phyloP scores from a whole-genome alignment of 257 asterid genomes.

The Solanum chaucha region DNA sequence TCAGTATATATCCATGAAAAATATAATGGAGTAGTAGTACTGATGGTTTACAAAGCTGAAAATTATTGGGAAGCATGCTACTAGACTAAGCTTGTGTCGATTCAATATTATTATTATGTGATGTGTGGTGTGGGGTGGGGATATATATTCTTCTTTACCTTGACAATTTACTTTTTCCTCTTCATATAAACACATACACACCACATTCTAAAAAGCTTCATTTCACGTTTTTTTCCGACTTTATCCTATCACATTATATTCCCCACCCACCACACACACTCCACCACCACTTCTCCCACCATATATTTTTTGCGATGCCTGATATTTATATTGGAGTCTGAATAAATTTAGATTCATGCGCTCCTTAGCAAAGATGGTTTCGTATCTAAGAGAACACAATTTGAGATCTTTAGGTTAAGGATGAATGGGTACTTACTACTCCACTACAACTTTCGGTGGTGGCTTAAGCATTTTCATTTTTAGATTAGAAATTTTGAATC shows the following conservation, averaged over 20 bases:
- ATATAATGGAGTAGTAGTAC: neutral
- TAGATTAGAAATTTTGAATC: neutral
- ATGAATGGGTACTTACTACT: too few relatives aligned
- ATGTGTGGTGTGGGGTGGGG: neutral
- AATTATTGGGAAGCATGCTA: slow-evolving; percentile 1
- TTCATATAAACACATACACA: neutral
- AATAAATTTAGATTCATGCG: too few relatives aligned
- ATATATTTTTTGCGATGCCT: too few relatives aligned
- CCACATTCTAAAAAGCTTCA: slow-evolving; percentile 1
- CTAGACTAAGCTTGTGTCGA: neutral
- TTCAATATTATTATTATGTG: neutral
- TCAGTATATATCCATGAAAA: neutral
- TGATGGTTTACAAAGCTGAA: neutral
- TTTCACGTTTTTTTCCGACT: neutral
- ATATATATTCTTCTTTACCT: neutral
- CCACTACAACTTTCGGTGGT: too few relatives aligned
- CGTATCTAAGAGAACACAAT: too few relatives aligned
- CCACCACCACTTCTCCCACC: neutral
- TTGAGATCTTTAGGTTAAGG: too few relatives aligned
- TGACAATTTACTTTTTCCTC: neutral
- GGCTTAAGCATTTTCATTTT: neutral
- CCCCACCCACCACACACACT: too few relatives aligned
- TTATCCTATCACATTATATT: neutral
- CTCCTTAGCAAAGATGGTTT: too few relatives aligned
- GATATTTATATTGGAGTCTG: accelerated